These are phyloP conservation scores for Tuber calosporum DNA, from an alignment of 495 filamentous ascomycete species.

Conservation along the genomic window DNA sequence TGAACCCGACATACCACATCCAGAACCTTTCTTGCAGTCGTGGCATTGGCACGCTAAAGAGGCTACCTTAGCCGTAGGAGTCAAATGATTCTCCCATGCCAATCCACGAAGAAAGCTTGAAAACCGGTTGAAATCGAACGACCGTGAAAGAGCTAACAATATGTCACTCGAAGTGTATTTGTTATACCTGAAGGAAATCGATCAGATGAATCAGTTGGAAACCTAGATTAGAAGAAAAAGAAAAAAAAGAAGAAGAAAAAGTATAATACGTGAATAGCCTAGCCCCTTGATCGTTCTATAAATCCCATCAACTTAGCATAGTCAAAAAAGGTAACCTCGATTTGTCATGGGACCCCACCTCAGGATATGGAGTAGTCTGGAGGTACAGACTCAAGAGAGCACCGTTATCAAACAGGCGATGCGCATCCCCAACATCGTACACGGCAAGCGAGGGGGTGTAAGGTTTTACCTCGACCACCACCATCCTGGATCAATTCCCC, in stretches of 20 bases:
- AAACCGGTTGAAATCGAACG: constrained; percentile 1
- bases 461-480: not conserved
- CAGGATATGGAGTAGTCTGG: not conserved
- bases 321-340: not conserved
- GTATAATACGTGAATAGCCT: not conserved
- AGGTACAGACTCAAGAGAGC: not conserved
- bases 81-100: not conserved
- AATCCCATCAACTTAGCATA: not conserved
- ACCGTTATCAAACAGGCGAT: not conserved
- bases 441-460: constrained; percentile 1
- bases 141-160: not conserved
- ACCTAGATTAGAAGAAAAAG: not conserved
- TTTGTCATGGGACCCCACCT: not conserved
- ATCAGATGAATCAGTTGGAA: not conserved
- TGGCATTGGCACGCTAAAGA: not conserved
- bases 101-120: not conserved
- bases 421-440: not conserved
- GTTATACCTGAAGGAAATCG: not conserved
- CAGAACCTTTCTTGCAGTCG: not conserved
- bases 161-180: not conserved
- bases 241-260: too few relatives aligned
- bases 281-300: not conserved
- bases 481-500: not conserved
- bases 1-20: not conserved
- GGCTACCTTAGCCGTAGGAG: not conserved